A percentile compares a stretch with the other conserved stretches of the same genome.
phyloP scores from a whole-genome alignment of 2,329 filamentous ascomycete genomes.

The Xylariaceae sp. region DNA sequence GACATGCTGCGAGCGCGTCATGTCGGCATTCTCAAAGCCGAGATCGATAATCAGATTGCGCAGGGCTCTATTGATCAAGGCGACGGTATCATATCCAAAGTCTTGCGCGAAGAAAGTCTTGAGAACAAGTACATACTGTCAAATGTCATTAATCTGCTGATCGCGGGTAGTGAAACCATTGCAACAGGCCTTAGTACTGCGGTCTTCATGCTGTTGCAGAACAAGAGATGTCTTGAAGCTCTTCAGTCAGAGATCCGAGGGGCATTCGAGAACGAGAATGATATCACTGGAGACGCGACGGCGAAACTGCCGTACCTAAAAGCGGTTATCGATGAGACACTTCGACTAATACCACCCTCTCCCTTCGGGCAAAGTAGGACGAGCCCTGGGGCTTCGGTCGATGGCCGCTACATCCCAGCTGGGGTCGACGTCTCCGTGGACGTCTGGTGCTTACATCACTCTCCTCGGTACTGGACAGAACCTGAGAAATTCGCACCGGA shows the following conservation, averaged over 20 bases:
- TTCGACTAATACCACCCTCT: not conserved
- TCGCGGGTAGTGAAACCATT: not conserved
- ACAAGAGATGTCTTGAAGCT: not conserved
- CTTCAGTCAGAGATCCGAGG: not conserved
- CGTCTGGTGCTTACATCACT: not conserved
- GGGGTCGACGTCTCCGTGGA: not conserved
- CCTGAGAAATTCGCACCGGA: not conserved
- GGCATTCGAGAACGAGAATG: not conserved
- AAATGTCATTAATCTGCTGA: not conserved
- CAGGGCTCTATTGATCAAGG: not conserved
- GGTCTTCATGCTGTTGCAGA: not conserved
- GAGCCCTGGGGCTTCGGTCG: not conserved
- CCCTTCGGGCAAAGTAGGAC: conserved; percentile 1
- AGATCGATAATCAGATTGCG: not conserved
- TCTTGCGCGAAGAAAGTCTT: not conserved
- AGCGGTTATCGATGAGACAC: conserved; percentile 1
- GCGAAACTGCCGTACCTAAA: not conserved
- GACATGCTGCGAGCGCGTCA: not conserved
- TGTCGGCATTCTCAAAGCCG: not conserved
- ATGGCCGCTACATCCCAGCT: not conserved
- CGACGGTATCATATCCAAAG: not conserved
- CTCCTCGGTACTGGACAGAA: not conserved
- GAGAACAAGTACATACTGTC: not conserved
- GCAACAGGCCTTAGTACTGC: not conserved
- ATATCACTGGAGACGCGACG: not conserved